These are phyloP conservation scores for Lablab purpureus DNA, from an alignment of 306 rosid genomes.

Conservation along the genomic window DNA sequence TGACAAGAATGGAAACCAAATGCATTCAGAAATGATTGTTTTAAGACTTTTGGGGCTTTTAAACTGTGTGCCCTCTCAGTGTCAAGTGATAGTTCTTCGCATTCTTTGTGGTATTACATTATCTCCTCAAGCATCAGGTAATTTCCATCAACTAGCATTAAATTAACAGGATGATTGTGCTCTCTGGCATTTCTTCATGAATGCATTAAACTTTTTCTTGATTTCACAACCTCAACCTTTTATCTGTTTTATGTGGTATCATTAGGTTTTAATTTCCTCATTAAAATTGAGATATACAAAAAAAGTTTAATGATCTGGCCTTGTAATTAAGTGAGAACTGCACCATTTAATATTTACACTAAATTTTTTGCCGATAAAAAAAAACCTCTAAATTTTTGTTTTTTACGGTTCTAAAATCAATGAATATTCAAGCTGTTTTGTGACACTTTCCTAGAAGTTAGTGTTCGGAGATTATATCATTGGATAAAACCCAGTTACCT, in stretches of 20 bases:
- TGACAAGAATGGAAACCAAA: constrained; percentile 59
- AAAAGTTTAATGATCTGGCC: not conserved
- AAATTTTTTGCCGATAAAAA: no score
- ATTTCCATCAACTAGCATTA: constrained; percentile 4
- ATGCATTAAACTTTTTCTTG: not conserved
- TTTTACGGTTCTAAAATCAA: not conserved
- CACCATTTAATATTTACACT: not conserved
- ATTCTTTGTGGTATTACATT: constrained; percentile 63
- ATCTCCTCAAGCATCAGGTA: constrained; percentile 73
- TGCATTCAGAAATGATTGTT: constrained; percentile 64
- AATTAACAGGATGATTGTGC: constrained; percentile 4
- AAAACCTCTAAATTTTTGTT: not conserved
- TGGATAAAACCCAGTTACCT: not conserved
- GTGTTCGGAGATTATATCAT: constrained; percentile 6
- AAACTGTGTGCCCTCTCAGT: constrained; percentile 41
- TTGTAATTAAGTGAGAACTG: not conserved
- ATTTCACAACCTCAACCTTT: not conserved
- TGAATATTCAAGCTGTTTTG: constrained; percentile 1
- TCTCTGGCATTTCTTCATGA: constrained; percentile 3
- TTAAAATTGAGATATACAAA: constrained; percentile 1
- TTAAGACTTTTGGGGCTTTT: constrained; percentile 48
- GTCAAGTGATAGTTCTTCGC: constrained; percentile 59
- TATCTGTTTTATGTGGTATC: constrained; percentile 13
- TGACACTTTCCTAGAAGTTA: not conserved
- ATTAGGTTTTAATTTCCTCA: constrained; percentile 16